phyloP scores from a whole-genome alignment of 164 flowering plant genomes.

The Sextonia rubra region DNA sequence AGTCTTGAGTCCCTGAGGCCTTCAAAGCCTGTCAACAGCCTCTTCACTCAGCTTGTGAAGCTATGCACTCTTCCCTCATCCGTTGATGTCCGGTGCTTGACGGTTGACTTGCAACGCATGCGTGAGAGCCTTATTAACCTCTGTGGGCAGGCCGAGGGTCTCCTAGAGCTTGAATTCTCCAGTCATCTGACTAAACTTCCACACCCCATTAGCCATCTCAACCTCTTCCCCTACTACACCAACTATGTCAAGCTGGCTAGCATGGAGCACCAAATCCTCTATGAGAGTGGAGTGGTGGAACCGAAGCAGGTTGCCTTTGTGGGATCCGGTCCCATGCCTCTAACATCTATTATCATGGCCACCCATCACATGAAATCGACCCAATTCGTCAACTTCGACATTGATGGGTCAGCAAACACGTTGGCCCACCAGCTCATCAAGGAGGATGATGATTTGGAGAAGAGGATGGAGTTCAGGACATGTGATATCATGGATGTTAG shows the following conservation, averaged over 20 bases:
- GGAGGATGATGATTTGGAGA: constrained; percentile 37
- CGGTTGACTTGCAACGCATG: constrained; percentile 28
- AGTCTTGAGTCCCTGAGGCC: constrained; percentile 45
- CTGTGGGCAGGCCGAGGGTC: constrained; percentile 46
- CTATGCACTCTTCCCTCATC: constrained; percentile 39
- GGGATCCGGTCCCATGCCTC: constrained; percentile 73
- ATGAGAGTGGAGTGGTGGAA: constrained; percentile 20
- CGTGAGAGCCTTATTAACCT: constrained; percentile 35
- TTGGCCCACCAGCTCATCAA: constrained; percentile 25
- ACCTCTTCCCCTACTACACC: constrained; percentile 48
- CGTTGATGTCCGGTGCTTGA: constrained; percentile 25
- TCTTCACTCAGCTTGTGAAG: constrained; percentile 43
- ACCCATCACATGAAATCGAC: constrained; percentile 39
- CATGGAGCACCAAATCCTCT: constrained; percentile 34
- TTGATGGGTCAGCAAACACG: constrained; percentile 27
- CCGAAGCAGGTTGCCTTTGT: constrained; percentile 56
- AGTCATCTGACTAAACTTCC: constrained; percentile 21
- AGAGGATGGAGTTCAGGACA: constrained; percentile 47
- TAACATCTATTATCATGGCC: constrained; percentile 52
- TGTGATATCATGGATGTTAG: constrained; percentile 37
- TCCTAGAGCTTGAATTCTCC: constrained; percentile 45
- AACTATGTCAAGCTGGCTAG: constrained; percentile 47
- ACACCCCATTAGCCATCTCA: constrained; percentile 36
- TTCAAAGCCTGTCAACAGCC: constrained; percentile 38
- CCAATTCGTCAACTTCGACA: constrained; percentile 39